Base-by-base conservation (phyloP, 495 filamentous ascomycete genomes). In the Aeminium ludgeri region DNA sequence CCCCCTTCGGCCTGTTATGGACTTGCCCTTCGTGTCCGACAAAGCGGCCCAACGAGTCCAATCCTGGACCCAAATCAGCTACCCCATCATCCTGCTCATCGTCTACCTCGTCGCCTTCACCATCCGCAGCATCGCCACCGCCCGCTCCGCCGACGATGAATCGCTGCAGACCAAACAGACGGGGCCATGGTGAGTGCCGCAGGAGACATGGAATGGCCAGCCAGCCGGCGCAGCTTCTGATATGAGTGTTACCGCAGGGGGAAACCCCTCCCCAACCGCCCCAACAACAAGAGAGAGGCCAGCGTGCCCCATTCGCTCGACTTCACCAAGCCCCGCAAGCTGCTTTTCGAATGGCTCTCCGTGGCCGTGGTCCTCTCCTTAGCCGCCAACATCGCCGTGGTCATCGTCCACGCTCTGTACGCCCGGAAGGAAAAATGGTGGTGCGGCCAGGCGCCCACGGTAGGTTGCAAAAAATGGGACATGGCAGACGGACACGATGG, bases 171-270 rank as follows among this genome's bases (percentile, higher is more conserved):
- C n/a, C n/a, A n/a, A n/a, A n/a, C n/a, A n/a, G n/a, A n/a, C n/a
- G n/a, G n/a, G n/a, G n/a, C n/a, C n/a, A n/a, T n/a, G n/a, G n/a
- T n/a, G n/a, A n/a, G n/a, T n/a, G n/a, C n/a, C n/a, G n/a, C n/a
- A n/a, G n/a, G n/a, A n/a, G n/a, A n/a, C n/a, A n/a, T n/a, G n/a
- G n/a, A n/a, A n/a, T n/a, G n/a, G n/a, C n/a, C n/a, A n/a, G n/a
- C 58, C 40, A 57, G 59, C 49, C 45, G 57, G 45, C 41, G 63
- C 57, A 33, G 44, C 57, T 43, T 38, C 82, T n/a, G n/a, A n/a
- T n/a, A n/a, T n/a, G 85, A n/a, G n/a, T n/a, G n/a, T n/a, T n/a
- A n/a, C 11, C 86, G 84, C 0, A 82, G 80, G 28, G 86, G 85
- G 38, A 82, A 86, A 55, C 81, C 82, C 12, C 63, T 92, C 17